Conservation (phyloP, 495 filamentous ascomycete species). For the Chlorociboria aeruginascens region DNA sequence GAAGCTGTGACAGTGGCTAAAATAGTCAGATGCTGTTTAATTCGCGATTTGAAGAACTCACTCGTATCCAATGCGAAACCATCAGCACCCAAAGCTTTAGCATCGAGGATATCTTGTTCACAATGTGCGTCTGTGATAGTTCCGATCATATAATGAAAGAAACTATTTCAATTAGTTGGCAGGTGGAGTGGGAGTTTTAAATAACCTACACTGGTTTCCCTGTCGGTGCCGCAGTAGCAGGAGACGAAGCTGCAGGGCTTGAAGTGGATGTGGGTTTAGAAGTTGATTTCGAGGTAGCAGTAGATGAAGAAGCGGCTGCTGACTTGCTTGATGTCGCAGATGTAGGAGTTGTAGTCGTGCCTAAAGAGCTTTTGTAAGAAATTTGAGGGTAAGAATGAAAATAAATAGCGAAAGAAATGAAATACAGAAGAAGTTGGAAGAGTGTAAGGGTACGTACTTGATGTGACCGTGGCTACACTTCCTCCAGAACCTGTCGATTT, state of each 20-base stretch:
- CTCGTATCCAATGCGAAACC: slow-evolving; percentile 25
- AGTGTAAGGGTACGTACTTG: too few relatives aligned
- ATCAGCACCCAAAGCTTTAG: slow-evolving; percentile 21
- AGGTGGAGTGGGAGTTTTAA: neutral
- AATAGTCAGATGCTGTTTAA: too few relatives aligned
- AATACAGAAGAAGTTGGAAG: too few relatives aligned
- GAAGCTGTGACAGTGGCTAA: neutral
- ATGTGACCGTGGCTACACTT: neutral
- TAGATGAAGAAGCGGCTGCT: neutral
- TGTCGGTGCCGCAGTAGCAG: neutral
- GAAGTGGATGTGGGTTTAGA: neutral
- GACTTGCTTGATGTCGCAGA: neutral
- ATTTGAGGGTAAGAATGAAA: neutral
- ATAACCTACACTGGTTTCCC: neutral
- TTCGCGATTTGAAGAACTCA: too few relatives aligned
- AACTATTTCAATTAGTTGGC: neutral
- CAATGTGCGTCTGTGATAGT: slow-evolving; percentile 22
- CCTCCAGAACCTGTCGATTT: slow-evolving; percentile 2
- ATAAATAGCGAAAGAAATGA: too few relatives aligned
- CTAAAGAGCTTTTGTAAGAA: neutral
- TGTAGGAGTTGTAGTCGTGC: neutral
- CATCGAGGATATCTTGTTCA: slow-evolving; percentile 23
- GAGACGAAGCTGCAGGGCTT: neutral
- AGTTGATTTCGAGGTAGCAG: neutral
- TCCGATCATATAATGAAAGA: slow-evolving; percentile 17